Evolutionary conservation across 441 rosid genomes (phyloP).

Genomic region (Adansonia rubrostipa): DNA sequence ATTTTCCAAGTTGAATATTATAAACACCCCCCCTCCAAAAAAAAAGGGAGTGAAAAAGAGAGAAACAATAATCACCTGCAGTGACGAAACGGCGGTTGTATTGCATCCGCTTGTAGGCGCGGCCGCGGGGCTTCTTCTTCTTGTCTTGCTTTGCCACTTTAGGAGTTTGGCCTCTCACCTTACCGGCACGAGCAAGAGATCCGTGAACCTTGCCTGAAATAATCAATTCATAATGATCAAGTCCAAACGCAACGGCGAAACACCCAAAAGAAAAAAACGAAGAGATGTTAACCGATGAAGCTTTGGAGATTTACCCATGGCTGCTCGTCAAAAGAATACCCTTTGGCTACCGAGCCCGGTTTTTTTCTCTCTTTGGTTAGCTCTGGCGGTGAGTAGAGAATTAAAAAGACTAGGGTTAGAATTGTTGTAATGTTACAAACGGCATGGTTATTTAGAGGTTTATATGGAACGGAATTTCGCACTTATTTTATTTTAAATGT

Average conservation of each 20-base stretch:
- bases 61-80: constrained; percentile 50
- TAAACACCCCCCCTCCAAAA: background rate
- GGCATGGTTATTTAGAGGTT: too few relatives aligned
- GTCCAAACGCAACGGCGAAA: background rate
- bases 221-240: constrained; percentile 14
- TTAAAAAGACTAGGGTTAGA: background rate
- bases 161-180: too few relatives aligned
- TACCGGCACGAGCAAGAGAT: constrained; percentile 21
- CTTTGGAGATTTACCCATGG: constrained; percentile 41
- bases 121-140: too few relatives aligned
- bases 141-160: too few relatives aligned
- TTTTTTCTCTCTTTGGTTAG: background rate
- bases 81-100: constrained; percentile 43
- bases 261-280: background rate
- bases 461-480: too few relatives aligned
- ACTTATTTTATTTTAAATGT: too few relatives aligned
- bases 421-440: too few relatives aligned
- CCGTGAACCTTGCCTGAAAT: constrained; percentile 84
- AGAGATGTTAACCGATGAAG: background rate
- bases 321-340: background rate
- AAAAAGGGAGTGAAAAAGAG: background rate
- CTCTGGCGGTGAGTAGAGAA: background rate
- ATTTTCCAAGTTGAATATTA: background rate
- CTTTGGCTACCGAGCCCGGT: constrained; percentile 12
- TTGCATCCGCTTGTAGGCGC: too few relatives aligned